These are phyloP conservation scores for Sordariomycetes sp. DNA, from an alignment of 2,329 filamentous ascomycete genomes.

Conservation along the genomic window DNA sequence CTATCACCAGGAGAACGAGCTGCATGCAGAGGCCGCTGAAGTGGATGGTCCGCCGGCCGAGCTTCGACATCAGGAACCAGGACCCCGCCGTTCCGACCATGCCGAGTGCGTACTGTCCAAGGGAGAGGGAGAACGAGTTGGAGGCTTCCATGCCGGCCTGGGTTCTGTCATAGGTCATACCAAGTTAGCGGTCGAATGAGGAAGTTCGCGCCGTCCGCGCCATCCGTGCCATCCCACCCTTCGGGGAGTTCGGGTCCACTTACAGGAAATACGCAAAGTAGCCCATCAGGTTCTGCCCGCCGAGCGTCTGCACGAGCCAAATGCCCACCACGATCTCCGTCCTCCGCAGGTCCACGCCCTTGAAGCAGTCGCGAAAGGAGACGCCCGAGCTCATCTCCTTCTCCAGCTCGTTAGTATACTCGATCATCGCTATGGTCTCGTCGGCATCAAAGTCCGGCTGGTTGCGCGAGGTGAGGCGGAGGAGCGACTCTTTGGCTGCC, in stretches of 20 bases:
- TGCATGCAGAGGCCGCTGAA: constrained; percentile 31
- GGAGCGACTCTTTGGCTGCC: constrained; percentile 25
- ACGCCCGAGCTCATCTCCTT: constrained; percentile 29
- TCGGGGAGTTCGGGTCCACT: neutral
- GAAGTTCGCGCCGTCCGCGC: too few relatives aligned
- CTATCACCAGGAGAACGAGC: constrained; percentile 25
- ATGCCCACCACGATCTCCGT: constrained; percentile 40
- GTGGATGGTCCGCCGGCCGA: constrained; percentile 40
- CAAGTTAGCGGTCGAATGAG: neutral
- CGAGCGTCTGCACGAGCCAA: constrained; percentile 36
- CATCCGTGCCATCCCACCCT: too few relatives aligned
- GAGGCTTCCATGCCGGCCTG: constrained; percentile 32
- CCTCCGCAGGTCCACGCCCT: constrained; percentile 36
- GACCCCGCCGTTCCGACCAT: constrained; percentile 38
- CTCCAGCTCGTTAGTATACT: constrained; percentile 40
- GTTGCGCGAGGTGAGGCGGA: constrained; percentile 27
- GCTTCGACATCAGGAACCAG: constrained; percentile 35
- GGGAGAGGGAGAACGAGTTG: constrained; percentile 32
- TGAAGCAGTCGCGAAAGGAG: constrained; percentile 40
- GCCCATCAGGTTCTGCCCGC: constrained; percentile 37
- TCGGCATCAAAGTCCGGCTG: constrained; percentile 16
- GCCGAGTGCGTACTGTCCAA: constrained; percentile 38
- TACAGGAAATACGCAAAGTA: constrained; percentile 34
- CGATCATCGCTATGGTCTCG: constrained; percentile 40
- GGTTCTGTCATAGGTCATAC: constrained; percentile 8